Evolutionary conservation across 192 early-diverging fungal genomes (phyloP), one percentile per base, ranked within the genome.

Genomic region (Coemansia reversa): DNA sequence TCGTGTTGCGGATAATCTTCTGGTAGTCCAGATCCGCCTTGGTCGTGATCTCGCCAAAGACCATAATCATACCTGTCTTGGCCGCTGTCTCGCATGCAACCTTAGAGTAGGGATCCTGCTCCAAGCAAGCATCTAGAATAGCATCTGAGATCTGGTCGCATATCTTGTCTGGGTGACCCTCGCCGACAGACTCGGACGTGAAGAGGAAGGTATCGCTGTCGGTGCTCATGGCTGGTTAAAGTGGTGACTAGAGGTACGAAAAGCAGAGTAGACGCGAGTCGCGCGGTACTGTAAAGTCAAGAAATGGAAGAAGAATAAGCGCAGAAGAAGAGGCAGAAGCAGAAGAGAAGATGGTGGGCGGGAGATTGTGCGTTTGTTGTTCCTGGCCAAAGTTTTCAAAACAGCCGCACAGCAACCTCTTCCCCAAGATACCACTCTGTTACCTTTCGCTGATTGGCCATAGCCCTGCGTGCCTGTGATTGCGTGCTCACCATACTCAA

Each of bases 61-160:
- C 97, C 94, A 99, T 97, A 84, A 99, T 90, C 93, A 99, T 94
- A 77, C 97, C 97, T 69, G 97, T 99, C 90, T 99, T 99, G 85
- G 96, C 89, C 58, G 97, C 97, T 52, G 97, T 99, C 86, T 99
- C 97, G 81, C 95, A 97, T 63, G 97, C 97, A 77, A 99, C 97
- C 87, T 95, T 95, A 84, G 97, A 99, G 81, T 94, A 87, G 57
- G 90, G 90, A 79, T 99, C 97, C 79, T 92, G 88, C 69, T 84
- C 88, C 60, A 99, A 85, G 86, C 91, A 92, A 49, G 94, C 96
- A 83, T 98, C 96, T 65, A 98, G 84, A 76, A 98, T 98, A 67
- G 96, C 96, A 77, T 98, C 96, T 39, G 96, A 98, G 76, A 98
- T 91, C 84, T 98, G 96, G 84, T 98, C 96, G 85, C 93, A 94